Evolutionary conservation across 345 rosid species (phyloP), one percentile per base, ranked within the genome.

Genomic region (Sisymbrium altissimum): DNA sequence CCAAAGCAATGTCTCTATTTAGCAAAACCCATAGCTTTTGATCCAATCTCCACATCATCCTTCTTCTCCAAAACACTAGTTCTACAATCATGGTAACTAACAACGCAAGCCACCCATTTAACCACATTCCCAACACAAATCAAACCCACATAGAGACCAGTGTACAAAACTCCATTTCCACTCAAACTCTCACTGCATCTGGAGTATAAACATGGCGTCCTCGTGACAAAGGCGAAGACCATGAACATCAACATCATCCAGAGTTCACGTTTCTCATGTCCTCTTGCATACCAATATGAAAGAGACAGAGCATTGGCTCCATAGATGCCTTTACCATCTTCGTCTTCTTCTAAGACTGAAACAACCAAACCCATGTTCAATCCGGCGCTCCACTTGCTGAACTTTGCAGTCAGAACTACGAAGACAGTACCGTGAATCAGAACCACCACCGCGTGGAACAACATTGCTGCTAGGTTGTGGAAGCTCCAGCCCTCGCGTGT

Each of bases 311-410:
- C 85, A 53, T 72, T 78, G 41, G 32, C 8, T 36, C 83, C 81
- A 23, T 53, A 68, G 19, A 74, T 54, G 29, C 35, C 67, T 58
- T 58, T 10, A 13, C 70, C 70, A 18, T 68, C 75, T 12, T 68
- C 64, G 1, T 15, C 60, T 23, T 74, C 83, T 62, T 81, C 83
- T 55, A 84, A 48, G 6, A 75, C 74, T 0, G 85, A 81, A 45
- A 81, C 54, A 52, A 84, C 81, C 43, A 84, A 54, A 50, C 80
- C 74, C 83, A 72, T 74, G 78, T 78, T 81, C 87, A 83, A 84
- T 53, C 71, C 85, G 6, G 75, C 74, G 46, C 81, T 78, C 87
- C 87, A 84, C 46, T 75, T 81, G 33, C 77, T 43, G 49, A 68
- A 72, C 78, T 78, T 82, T 15, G n/a, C 39, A n/a, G 78, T 5